Evolutionary conservation across 176 grass and related monocot species (phyloP).

Genomic region (Juncus effusus): DNA sequence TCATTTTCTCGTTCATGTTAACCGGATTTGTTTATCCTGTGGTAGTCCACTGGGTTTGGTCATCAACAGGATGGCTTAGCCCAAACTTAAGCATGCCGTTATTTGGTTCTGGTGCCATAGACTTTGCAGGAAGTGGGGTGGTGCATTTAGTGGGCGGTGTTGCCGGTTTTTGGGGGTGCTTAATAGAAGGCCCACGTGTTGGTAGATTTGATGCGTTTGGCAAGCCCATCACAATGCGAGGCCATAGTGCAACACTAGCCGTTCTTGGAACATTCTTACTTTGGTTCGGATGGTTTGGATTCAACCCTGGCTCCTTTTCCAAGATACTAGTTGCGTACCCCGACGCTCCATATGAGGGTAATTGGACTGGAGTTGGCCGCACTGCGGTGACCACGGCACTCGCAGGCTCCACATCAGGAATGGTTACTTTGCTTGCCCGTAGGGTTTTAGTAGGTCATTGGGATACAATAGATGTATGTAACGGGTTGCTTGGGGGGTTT

Average conservation of each 20-base stretch:
- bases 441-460: constrained; percentile 26
- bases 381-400: constrained; percentile 25
- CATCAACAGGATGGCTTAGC: constrained; percentile 23
- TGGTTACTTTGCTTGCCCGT: constrained; percentile 22
- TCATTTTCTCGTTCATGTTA: constrained; percentile 23
- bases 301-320: constrained; percentile 31
- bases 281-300: constrained; percentile 34
- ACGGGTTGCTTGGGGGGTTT: constrained; percentile 23
- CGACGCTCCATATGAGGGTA: constrained; percentile 17
- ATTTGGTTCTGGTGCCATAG: constrained; percentile 32
- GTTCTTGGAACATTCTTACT: constrained; percentile 32
- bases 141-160: constrained; percentile 33
- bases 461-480: constrained; percentile 19
- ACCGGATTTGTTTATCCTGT: constrained; percentile 34
- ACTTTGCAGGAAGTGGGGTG: constrained; percentile 30
- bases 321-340: constrained; percentile 30
- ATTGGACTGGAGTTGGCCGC: constrained; percentile 29
- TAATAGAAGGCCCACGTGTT: constrained; percentile 27
- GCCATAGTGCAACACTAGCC: constrained; percentile 26
- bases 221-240: constrained; percentile 6
- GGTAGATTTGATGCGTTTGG: constrained; percentile 17
- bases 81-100: neutral
- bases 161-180: constrained; percentile 25
- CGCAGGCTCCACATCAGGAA: constrained; percentile 5
- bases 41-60: constrained; percentile 30